These are phyloP conservation scores for Pseudonitzschia pungens DNA, from an alignment of 108 stramenopile species.

Conservation along the genomic window DNA sequence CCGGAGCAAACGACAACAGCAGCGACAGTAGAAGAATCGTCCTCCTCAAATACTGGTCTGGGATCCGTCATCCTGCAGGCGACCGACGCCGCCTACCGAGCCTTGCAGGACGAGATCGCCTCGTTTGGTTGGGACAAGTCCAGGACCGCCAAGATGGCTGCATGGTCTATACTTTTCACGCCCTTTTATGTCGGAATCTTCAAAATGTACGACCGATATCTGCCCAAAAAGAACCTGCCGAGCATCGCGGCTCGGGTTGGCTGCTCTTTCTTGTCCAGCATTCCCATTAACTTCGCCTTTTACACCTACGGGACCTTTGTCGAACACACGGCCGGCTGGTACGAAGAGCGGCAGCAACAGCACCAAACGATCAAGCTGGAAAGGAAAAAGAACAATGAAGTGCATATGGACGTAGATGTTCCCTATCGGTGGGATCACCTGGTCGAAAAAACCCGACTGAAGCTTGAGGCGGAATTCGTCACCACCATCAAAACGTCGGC, in stretches of 20 bases:
- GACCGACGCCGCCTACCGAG: not conserved
- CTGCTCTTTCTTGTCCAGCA: conserved; percentile 13
- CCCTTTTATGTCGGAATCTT: conserved; percentile 36
- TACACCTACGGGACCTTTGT: conserved; percentile 39
- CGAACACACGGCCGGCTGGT: conserved; percentile 33
- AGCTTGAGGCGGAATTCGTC: conserved; percentile 38
- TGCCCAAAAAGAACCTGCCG: conserved; percentile 24
- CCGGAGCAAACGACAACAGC: not conserved
- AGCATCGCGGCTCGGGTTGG: conserved; percentile 20
- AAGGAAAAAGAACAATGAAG: not conserved
- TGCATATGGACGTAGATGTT: conserved; percentile 8
- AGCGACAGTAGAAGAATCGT: not conserved
- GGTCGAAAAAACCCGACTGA: conserved; percentile 7
- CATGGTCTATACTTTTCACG: conserved; percentile 31
- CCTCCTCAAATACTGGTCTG: not conserved
- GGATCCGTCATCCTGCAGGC: conserved; percentile 1
- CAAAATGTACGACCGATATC: conserved; percentile 22
- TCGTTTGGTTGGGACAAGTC: conserved; percentile 24
- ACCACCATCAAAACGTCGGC: conserved; percentile 33
- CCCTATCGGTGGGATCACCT: conserved; percentile 26
- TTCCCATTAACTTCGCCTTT: conserved; percentile 49
- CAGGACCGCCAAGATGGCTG: conserved; percentile 42
- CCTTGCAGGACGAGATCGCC: conserved; percentile 1
- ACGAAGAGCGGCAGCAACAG: not conserved
- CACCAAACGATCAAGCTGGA: not conserved